Base-by-base conservation (phyloP, 441 rosid genomes). In the Pelargonium fulgidum region DNA sequence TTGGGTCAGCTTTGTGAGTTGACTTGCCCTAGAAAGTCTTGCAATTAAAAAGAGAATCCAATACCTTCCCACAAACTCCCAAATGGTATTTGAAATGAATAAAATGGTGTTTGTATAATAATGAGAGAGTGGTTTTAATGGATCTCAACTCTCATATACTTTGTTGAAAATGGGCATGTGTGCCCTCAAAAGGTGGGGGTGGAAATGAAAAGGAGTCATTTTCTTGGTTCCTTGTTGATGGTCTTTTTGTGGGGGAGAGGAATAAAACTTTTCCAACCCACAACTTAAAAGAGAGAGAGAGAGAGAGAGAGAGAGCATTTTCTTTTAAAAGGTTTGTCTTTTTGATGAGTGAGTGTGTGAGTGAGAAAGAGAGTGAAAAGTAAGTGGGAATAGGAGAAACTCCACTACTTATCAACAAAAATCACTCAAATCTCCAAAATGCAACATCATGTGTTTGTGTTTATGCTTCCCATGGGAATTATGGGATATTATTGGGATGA, bases 21-120 rank as follows among this genome's bases (percentile, higher is more conserved):
- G 90, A 88, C 89, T 84, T 83, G 74, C 82, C 80, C 85, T 70
- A 81, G 70, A 85, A 85, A 84, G 88, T 79, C 72, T 81, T 80
- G 69, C 82, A 76, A 79, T 76, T 80, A 76, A 44, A 70, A 79
- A 82, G 86, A 75, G 88, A 76, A 87, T 85, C 87, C 86, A 71
- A 80, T 84, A 74, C 77, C 75, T 77, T 66, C 69, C 65, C 65
- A 70, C 64, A 62, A 8, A 9, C 8, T 1, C 50, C 61, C 63
- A 77, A 81, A 73, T 73, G 66, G 62, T 66, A 73, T 70, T 64
- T 10, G 2, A 45, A 45, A 17, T 12, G 74, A 48, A 67, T 75
- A 71, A 73, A n/a, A n/a, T n/a, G n/a, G 79, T 70, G 64, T 70
- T 72, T 72, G 61, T 44, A 22, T 22, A 22, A 22, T 22, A 22